phyloP scores from a whole-genome alignment of 2,329 filamentous ascomycete species.

The Diaporthe vexans region DNA sequence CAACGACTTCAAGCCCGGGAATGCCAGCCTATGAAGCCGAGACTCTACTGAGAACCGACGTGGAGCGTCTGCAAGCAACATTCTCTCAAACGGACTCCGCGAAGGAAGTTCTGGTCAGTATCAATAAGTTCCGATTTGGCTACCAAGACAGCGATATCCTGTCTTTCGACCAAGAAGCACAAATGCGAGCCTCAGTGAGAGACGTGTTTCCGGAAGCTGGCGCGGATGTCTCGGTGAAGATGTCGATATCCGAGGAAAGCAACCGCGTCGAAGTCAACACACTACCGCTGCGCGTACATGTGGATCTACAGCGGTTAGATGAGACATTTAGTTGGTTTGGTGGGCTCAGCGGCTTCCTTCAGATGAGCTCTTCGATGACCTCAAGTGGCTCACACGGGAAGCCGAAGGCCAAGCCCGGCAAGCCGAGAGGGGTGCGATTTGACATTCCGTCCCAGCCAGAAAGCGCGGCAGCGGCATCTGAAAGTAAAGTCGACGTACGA shows the following conservation, averaged over 20 bases:
- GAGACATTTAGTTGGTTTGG: slow-evolving; percentile 92
- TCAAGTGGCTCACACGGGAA: slow-evolving; percentile 73
- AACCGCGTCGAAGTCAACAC: slow-evolving; percentile 77
- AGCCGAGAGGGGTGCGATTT: slow-evolving; percentile 70
- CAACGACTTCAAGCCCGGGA: slow-evolving; percentile 53
- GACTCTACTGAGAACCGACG: slow-evolving; percentile 64
- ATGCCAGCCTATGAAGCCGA: slow-evolving; percentile 61
- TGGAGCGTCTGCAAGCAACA: slow-evolving; percentile 59
- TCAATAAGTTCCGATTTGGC: slow-evolving; percentile 73
- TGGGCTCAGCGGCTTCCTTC: slow-evolving; percentile 90
- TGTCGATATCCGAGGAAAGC: slow-evolving; percentile 59
- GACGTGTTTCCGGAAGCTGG: slow-evolving; percentile 71
- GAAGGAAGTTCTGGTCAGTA: slow-evolving; percentile 57
- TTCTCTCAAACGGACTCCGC: slow-evolving; percentile 48
- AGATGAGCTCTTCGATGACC: slow-evolving; percentile 86
- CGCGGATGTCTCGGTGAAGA: slow-evolving; percentile 69
- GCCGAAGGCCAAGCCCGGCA: slow-evolving; percentile 54
- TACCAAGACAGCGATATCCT: slow-evolving; percentile 74
- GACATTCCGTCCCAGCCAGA: slow-evolving; percentile 65
- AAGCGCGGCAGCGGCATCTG: slow-evolving; percentile 60
- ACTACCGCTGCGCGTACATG: slow-evolving; percentile 79
- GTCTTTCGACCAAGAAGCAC: slow-evolving; percentile 70
- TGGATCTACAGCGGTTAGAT: slow-evolving; percentile 86
- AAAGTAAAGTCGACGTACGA: slow-evolving; percentile 81
- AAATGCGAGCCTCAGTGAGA: slow-evolving; percentile 71